Conservation (phyloP, 345 rosid genomes). For the Eucalyptus regnans region DNA sequence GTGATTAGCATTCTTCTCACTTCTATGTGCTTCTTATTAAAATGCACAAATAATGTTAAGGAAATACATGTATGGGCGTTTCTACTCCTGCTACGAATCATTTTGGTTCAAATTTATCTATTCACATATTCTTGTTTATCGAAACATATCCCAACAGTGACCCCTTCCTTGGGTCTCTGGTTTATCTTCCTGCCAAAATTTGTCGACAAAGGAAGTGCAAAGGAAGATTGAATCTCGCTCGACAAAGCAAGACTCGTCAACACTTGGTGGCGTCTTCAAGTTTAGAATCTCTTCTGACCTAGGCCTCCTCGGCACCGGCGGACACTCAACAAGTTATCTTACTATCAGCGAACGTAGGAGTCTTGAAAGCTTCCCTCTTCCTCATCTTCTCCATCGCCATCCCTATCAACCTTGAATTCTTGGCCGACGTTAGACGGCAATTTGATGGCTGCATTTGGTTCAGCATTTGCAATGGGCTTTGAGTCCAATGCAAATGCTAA, state of each 20-base stretch:
- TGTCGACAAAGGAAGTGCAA: constrained; percentile 32
- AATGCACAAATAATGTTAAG: too few species aligned
- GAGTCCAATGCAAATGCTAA: too few species aligned
- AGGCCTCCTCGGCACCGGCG: constrained; percentile 61
- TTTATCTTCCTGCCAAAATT: constrained; percentile 49
- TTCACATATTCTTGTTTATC: too few species aligned
- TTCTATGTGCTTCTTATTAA: too few species aligned
- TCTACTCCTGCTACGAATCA: too few species aligned
- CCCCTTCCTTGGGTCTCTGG: constrained; percentile 26
- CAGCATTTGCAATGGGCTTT: too few species aligned
- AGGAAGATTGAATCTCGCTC: constrained; percentile 47
- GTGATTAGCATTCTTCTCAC: too few species aligned
- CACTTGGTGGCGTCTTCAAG: constrained; percentile 13
- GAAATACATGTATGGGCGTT: too few species aligned
- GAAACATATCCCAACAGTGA: background rate
- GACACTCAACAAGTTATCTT: constrained; percentile 21
- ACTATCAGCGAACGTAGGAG: constrained; percentile 42
- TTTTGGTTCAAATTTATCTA: too few species aligned
- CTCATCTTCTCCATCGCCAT: background rate
- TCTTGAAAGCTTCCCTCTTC: constrained; percentile 28
- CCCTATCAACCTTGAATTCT: background rate
- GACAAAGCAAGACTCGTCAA: constrained; percentile 27
- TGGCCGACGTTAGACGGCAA: background rate
- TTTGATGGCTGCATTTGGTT: background rate
- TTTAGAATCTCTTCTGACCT: constrained; percentile 6